Base-by-base conservation (phyloP, 2,329 filamentous ascomycete genomes). In the Trichoderma cornu-damae region DNA sequence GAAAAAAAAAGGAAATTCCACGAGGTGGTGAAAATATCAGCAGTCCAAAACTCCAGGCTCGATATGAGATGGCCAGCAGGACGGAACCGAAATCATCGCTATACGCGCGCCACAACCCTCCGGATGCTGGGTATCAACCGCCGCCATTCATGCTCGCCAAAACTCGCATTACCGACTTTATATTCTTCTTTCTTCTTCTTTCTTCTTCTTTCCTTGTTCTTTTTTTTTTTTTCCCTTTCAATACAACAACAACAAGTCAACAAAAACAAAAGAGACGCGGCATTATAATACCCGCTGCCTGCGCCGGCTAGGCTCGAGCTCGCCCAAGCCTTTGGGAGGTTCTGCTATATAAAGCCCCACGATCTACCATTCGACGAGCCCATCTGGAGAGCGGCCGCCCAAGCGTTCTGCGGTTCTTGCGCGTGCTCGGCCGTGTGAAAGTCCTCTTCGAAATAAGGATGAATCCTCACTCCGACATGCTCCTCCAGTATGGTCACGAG, bases 391-490 rank as follows among this genome's bases (percentile, higher is more conserved):
- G 69, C 71, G 7, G 70, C 65, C 4, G 70, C 70, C 72, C 71
- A 74, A 6, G 72, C 67, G 37, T 73, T 70, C 40, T 71, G 68
- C 4, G 70, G 59, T 18, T 75, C 72, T 6, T 66, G 65, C 3
- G 68, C 72, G 55, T 77, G 74, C 43, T 73, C 68, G 6, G 68
- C 66, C 2, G 68, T 72, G 44, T 77, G 75, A 61, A 75, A 74
- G 52, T 77, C 73, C 57, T 76, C 75, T 44, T 76, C 74, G 58
- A 75, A 77, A 59, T 77, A 76, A 2, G 72, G 67, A 9, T 70
- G 62, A 7, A 76, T 62, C 51, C 67, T 71, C 38, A 75, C 68
- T 7, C 70, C 70, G 11, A 70, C 67, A 48, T 75, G 70, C 52
- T 72, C 65, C 54, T 75, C 67, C 24, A 77, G 61, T 24, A 77